phyloP scores from a whole-genome alignment of 345 rosid genomes.

The Stellera chamaejasme region DNA sequence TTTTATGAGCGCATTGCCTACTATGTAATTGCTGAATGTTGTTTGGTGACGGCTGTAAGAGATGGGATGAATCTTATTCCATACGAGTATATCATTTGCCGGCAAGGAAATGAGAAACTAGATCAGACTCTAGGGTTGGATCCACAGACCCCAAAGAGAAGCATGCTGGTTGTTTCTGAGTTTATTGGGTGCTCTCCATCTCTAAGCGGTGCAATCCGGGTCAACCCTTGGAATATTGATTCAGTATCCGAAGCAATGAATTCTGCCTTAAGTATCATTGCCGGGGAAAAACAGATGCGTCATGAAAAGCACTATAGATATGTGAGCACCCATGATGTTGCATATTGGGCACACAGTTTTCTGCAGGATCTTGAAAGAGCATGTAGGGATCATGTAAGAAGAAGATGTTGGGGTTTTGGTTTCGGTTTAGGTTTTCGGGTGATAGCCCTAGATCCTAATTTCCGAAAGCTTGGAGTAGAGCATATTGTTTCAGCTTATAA shows the following conservation, averaged over 20 bases:
- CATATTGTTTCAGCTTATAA: constrained; percentile 86
- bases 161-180: constrained; percentile 94
- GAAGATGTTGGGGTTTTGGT: constrained; percentile 92
- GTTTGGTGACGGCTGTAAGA: constrained; percentile 90
- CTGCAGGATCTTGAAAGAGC: constrained; percentile 91
- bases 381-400: constrained; percentile 71
- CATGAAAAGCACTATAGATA: constrained; percentile 90
- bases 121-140: constrained; percentile 43
- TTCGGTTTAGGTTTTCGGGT: constrained; percentile 90
- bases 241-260: constrained; percentile 88
- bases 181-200: constrained; percentile 95
- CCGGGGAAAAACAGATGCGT: constrained; percentile 75
- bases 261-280: constrained; percentile 55
- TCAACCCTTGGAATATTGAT: constrained; percentile 92
- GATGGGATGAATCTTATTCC: constrained; percentile 99
- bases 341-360: constrained; percentile 93
- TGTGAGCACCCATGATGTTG: constrained; percentile 92
- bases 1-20: constrained; percentile 88
- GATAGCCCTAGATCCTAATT: constrained; percentile 84
- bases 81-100: constrained; percentile 72
- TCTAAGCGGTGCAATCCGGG: constrained; percentile 82
- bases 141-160: constrained; percentile 43
- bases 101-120: constrained; percentile 72
- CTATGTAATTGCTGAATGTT: constrained; percentile 87
- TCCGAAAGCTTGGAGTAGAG: constrained; percentile 73